Base-by-base conservation (phyloP, 768 basidiomycete genomes). In the Calocybe gangraenosa region DNA sequence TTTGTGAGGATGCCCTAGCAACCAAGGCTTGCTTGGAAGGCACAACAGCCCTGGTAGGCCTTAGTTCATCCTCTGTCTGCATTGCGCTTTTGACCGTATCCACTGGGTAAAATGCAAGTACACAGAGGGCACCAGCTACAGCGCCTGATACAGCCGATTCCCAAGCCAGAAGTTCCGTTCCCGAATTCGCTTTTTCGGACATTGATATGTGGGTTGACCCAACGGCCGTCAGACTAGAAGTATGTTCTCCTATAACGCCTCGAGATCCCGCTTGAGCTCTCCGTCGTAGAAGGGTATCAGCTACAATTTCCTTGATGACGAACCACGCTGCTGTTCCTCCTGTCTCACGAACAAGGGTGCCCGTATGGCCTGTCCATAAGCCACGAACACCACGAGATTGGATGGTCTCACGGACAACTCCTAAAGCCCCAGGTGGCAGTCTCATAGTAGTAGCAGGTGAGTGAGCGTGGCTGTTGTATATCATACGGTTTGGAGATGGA, bases 251-350 rank as follows among this genome's bases (percentile, higher is more conserved):
- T 18, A 13, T 46, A 38, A 42, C 47, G n/a, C n/a, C n/a, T n/a
- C n/a, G n/a, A n/a, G n/a, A n/a, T n/a, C n/a, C n/a, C n/a, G n/a
- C n/a, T n/a, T n/a, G n/a, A n/a, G n/a, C n/a, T 47, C 32, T 50
- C 48, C 23, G 51, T 44, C 17, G 55, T 34, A 87, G 67, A 36
- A 95, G 81, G 14, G 68, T 56, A 19, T 78, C 71, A 1, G 84
- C 80, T 46, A 89, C 73, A 50, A 81, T 70, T 60, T 94, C 90
- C 61, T 94, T 96, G 9, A 84, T 78, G 23, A 75, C 70, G 63
- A 98, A 95, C 91, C 92, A 95, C 7, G 87, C 86, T 0, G 84
- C 81, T 11, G 80, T 79, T 3, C 91, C 90, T 11, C 92, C 92
- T 0, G 87, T 88, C 63, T 95, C 92, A 41, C 89, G 82, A 44